These are phyloP conservation scores for Cryptococcus sp. DNA, from an alignment of 1,284 basidiomycete species.

Conservation along the genomic window DNA sequence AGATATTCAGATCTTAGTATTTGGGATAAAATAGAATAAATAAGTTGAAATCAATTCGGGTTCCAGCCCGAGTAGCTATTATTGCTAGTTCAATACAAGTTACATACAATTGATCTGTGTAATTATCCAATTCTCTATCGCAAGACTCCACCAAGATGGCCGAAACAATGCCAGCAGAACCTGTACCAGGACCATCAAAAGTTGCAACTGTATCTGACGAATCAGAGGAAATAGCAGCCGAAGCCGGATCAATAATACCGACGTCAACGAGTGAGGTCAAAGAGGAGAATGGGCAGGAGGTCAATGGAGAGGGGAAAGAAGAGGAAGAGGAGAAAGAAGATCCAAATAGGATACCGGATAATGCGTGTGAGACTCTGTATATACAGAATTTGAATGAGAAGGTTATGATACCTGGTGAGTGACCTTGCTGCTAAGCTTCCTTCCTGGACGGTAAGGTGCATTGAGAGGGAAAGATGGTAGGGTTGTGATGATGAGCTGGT, in stretches of 20 bases:
- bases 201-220: slow-evolving; percentile 20
- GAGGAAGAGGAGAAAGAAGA: slow-evolving; percentile 22
- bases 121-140: background rate
- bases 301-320: background rate
- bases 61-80: too few relatives aligned
- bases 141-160: background rate
- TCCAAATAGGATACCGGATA: slow-evolving; percentile 37
- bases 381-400: slow-evolving; percentile 98
- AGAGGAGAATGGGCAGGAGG: background rate
- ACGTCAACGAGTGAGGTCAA: background rate
- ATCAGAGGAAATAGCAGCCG: slow-evolving; percentile 14
- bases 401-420: slow-evolving; percentile 75
- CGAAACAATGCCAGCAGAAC: background rate
- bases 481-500: background rate
- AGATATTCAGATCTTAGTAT: too few relatives aligned
- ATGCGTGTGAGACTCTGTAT: slow-evolving; percentile 79
- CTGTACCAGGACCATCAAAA: slow-evolving; percentile 14
- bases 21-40: too few relatives aligned
- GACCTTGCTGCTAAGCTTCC: background rate
- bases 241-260: slow-evolving; percentile 1
- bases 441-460: background rate
- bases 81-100: too few relatives aligned
- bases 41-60: too few relatives aligned
- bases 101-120: too few relatives aligned
- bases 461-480: background rate